phyloP scores from a whole-genome alignment of 495 filamentous ascomycete species.

The Tirmania nivea region DNA sequence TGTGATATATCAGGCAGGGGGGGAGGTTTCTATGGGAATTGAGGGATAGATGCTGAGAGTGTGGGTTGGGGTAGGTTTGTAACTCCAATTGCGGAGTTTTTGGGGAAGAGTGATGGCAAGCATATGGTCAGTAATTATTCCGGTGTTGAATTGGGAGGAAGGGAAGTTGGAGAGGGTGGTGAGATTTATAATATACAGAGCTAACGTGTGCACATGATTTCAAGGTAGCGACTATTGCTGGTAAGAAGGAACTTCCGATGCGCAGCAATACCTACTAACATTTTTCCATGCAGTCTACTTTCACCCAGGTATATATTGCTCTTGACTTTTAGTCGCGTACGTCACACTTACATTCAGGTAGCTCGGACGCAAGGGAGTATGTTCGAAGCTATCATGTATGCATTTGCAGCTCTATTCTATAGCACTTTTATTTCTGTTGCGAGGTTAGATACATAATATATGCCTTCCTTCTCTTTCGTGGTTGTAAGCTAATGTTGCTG shows the following conservation, averaged over 20 bases:
- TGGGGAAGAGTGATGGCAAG: slow-evolving; percentile 83
- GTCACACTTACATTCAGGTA: not conserved
- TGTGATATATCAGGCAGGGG: slow-evolving; percentile 24
- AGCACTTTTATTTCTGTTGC: slow-evolving; percentile 53
- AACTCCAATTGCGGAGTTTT: slow-evolving; percentile 39
- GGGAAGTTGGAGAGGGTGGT: too few relatives aligned
- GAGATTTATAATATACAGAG: too few relatives aligned
- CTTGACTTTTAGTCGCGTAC: too few relatives aligned
- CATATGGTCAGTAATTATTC: slow-evolving; percentile 74
- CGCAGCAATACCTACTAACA: not conserved
- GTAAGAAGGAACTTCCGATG: not conserved
- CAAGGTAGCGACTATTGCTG: slow-evolving; percentile 17
- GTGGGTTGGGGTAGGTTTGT: slow-evolving; percentile 8
- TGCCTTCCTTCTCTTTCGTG: too few relatives aligned
- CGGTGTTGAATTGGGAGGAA: not conserved
- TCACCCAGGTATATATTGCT: slow-evolving; percentile 36
- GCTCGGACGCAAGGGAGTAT: slow-evolving; percentile 75
- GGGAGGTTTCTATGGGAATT: not conserved
- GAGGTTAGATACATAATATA: slow-evolving; percentile 4
- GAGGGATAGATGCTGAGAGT: not conserved
- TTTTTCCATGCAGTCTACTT: slow-evolving; percentile 57
- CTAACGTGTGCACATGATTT: not conserved
- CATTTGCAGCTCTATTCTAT: slow-evolving; percentile 60
- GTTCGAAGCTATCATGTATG: slow-evolving; percentile 71
- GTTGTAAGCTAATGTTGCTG: too few relatives aligned